These are phyloP conservation scores for Wickerhamiella shivajii DNA, from an alignment of 805 yeast genomes.

Conservation along the genomic window DNA sequence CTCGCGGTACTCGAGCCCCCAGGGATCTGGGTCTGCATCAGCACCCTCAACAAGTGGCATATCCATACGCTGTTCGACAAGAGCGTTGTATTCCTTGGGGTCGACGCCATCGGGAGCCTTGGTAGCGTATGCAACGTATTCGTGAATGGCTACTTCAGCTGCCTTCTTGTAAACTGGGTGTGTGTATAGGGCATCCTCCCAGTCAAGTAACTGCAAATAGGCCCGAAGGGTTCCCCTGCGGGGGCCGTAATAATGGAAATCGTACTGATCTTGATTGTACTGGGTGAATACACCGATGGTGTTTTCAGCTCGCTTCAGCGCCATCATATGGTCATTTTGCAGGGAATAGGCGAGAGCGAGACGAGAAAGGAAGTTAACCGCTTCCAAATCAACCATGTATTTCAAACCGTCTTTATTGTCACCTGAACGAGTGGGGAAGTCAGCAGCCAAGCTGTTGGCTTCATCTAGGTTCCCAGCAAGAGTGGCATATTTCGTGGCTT, in stretches of 20 bases:
- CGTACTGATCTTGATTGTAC: conserved; percentile 73
- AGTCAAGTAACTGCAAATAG: conserved; percentile 56
- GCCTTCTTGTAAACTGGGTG: conserved; percentile 65
- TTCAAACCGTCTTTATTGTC: conserved; percentile 61
- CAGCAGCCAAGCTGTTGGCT: conserved; percentile 57
- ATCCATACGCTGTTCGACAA: conserved; percentile 27
- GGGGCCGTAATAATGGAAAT: conserved; percentile 85
- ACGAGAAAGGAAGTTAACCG: conserved; percentile 75
- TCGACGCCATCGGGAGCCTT: conserved; percentile 18
- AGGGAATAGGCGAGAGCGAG: conserved; percentile 73
- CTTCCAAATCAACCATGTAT: conserved; percentile 81
- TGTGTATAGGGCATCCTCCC: conserved; percentile 67
- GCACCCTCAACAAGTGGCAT: conserved; percentile 16
- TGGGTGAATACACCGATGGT: conserved; percentile 53
- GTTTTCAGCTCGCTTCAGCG: conserved; percentile 63
- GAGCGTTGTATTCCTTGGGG: conserved; percentile 24
- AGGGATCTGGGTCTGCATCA: conserved; percentile 21
- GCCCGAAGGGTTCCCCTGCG: conserved; percentile 83
- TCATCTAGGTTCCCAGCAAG: conserved; percentile 61
- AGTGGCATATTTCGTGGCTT: conserved; percentile 67
- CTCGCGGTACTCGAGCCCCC: conserved; percentile 30
- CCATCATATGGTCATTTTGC: conserved; percentile 47
- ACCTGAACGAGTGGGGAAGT: conserved; percentile 33
- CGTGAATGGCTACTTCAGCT: conserved; percentile 43
- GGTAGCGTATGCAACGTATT: conserved; percentile 33